Base-by-base conservation (phyloP, 331 rosid species). In the Acacia pycnantha region DNA sequence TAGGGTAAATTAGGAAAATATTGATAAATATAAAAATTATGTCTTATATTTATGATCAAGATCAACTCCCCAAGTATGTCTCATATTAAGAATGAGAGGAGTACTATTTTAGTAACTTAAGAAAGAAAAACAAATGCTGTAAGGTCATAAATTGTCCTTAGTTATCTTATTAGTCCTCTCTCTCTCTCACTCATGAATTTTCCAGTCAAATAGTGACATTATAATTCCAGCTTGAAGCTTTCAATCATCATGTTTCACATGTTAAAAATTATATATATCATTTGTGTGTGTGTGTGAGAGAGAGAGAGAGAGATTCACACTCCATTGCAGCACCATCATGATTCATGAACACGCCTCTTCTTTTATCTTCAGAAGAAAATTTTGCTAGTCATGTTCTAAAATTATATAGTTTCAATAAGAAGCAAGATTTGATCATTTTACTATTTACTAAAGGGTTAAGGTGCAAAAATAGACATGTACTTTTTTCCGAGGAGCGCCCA, bases 161-260 rank as follows among this genome's bases (percentile, higher is more conserved):
- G 19, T 62, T 27, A 10, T 21, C 13, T 19, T 29, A 5, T 61
- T 13, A 12, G 7, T 2, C 44, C 71, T 15, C 21, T 31, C 71
- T 15, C 21, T 31, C 21, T 33, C 14, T 2, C 7, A 11, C 44
- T 40, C 35, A 2, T 12, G 67, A 61, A 26, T 59, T 59, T 59
- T 59, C n/a, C 50, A 11, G 18, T 46, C 50, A 43, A 37, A 37
- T 37, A 6, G 9, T 37, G 41, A 37, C 61, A 15, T 31, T 13
- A 37, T 14, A 12, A 35, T 10, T 71, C 24, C 59, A 24, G 9
- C 19, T 50, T 73, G 47, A 51, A 50, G 40, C 11, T 50, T 10
- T 22, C 47, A 29, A 74, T 33, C 50, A 74, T 74, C 11, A 70
- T 71, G 78, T n/a, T 54, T 15, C 48, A 13, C 78, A 53, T 74